Base-by-base conservation (phyloP, 2,329 filamentous ascomycete genomes). In the Uncinocarpus reesii region DNA sequence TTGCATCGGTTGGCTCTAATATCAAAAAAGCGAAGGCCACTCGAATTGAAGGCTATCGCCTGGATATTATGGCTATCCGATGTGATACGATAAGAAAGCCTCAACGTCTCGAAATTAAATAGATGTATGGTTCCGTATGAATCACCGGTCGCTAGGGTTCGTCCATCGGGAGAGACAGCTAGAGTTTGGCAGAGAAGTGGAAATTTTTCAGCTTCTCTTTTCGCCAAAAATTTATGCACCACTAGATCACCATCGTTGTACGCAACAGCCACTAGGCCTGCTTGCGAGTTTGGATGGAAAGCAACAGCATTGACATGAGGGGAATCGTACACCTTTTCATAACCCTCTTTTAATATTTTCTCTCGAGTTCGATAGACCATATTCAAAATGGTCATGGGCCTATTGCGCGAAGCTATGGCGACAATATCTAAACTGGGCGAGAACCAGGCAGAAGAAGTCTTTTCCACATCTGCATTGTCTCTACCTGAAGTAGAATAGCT, bases 21-120 rank as follows among this genome's bases (percentile, higher is more conserved):
- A 35, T 67, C 63, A 34, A 64, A 36, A 46, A 68, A 59, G 5
- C 61, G 59, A 6, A 57, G 48, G 15, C 60, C 57, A 43, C 67
- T 62, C 7, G 45, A 35, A 47, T 54, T 63, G 34, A 68, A 67
- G 2, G 54, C 52, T 7, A 69, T 43, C 0, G 45, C 53, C 31
- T 53, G 52, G 16, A 68, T 61, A 1, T 49, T 37, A 20, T 60
- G 53, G 2, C 63, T 60, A 4, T 54, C 47, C 0, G 57, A 52
- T 28, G 58, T 58, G 23, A 62, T 62, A 11, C 58, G 55, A 49
- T 68, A 67, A 0, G 57, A 31, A 11, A 57, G 55, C 13, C 47
- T 55, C 3, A 63, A 47, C 0, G 53, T 58, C 11, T 59, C 58
- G 15, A 63, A 61, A 1, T 64, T 57, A 34, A 60, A 64, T 1